These are phyloP conservation scores for Aspergillus avenaceus DNA, from an alignment of 495 filamentous ascomycete genomes.

Conservation along the genomic window DNA sequence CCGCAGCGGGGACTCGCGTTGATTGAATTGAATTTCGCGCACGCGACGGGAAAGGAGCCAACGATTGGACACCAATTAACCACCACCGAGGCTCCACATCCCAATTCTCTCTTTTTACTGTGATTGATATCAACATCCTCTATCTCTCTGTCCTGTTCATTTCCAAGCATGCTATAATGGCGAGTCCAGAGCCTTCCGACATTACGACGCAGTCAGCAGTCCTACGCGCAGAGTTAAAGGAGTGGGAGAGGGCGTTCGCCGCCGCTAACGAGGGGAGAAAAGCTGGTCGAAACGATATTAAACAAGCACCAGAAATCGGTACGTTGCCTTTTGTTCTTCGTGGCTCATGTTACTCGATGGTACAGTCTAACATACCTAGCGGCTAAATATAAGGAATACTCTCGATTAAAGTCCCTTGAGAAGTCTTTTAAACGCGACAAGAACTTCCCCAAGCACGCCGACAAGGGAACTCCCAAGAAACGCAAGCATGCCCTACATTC, in stretches of 20 bases:
- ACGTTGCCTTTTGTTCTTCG: too few species aligned
- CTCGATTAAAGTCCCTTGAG: conserved; percentile 60
- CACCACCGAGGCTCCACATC: neutral
- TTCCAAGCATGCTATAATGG: conserved; percentile 30
- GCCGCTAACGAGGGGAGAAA: conserved; percentile 66
- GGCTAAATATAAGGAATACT: conserved; percentile 89
- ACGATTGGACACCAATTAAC: neutral
- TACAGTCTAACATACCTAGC: conserved; percentile 42
- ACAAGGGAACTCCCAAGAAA: conserved; percentile 30
- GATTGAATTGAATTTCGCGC: conserved; percentile 26
- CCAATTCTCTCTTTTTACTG: neutral
- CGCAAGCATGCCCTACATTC: conserved; percentile 36
- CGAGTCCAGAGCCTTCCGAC: conserved; percentile 23
- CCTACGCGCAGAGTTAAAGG: conserved; percentile 74
- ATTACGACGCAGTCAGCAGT: conserved; percentile 21
- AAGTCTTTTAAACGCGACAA: conserved; percentile 26
- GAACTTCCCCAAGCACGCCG: conserved; percentile 14
- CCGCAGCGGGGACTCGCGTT: conserved; percentile 15
- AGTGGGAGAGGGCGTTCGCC: conserved; percentile 80
- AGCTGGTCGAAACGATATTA: conserved; percentile 81
- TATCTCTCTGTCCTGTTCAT: neutral
- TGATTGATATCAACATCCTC: neutral
- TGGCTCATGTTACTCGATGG: too few species aligned
- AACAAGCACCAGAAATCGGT: conserved; percentile 79
- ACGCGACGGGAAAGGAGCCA: conserved; percentile 13